Conservation (phyloP, 257 asterid genomes). For the Nicotiana sylvestris region DNA sequence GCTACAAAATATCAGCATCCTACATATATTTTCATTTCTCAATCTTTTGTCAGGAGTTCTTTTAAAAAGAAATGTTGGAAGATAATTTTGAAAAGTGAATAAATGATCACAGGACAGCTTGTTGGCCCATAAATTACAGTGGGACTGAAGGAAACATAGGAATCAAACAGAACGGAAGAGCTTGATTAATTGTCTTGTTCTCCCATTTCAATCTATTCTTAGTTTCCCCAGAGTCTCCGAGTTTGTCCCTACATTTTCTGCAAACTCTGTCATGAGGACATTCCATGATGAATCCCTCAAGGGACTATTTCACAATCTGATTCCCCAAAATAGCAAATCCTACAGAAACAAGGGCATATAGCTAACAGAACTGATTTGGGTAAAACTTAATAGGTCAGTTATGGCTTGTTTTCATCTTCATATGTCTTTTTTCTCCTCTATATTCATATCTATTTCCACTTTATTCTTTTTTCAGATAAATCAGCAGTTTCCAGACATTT, state of each 20-base stretch:
- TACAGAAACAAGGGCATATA: not conserved
- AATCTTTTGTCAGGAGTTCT: not conserved
- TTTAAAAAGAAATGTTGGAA: not conserved
- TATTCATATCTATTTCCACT: not conserved
- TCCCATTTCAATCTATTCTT: not conserved
- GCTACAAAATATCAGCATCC: not conserved
- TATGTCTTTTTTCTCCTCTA: not conserved
- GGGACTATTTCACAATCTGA: not conserved
- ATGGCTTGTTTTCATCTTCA: not conserved
- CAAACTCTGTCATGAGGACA: not conserved
- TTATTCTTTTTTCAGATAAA: not conserved
- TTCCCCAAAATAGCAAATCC: not conserved
- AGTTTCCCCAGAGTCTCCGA: conserved; percentile 1
- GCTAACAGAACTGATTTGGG: not conserved
- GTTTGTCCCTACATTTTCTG: not conserved
- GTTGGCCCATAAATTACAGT: not conserved
- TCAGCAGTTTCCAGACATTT: not conserved
- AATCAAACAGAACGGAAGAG: not conserved
- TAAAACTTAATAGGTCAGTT: not conserved
- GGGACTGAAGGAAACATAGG: not conserved
- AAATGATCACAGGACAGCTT: not conserved
- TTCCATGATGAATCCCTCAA: not conserved
- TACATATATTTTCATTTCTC: not conserved
- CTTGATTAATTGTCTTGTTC: not conserved
- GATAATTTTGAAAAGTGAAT: not conserved